Conservation (phyloP, 441 rosid species). For the Lepidium campestre region DNA sequence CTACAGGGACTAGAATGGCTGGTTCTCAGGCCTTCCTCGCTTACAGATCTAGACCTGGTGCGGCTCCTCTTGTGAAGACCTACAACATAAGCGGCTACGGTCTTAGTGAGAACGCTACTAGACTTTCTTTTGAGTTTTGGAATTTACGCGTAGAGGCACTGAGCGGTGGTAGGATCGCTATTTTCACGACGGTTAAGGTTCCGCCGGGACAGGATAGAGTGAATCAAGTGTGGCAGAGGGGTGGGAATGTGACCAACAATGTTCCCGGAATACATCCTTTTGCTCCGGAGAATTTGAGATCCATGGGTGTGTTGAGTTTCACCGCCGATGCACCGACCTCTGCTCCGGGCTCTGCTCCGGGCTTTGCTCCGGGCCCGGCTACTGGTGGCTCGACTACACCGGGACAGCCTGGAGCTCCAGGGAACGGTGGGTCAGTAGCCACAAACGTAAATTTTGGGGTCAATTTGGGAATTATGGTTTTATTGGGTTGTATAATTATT, state of each 20-base stretch:
- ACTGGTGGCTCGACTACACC: not conserved
- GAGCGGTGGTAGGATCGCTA: conserved; percentile 15
- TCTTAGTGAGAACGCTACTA: conserved; percentile 12
- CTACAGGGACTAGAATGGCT: conserved; percentile 40
- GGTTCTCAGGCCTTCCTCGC: conserved; percentile 78
- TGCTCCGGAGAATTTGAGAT: conserved; percentile 10
- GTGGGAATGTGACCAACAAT: conserved; percentile 37
- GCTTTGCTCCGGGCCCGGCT: not conserved
- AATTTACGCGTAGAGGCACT: conserved; percentile 31
- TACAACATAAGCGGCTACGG: conserved; percentile 35
- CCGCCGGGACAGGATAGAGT: conserved; percentile 34
- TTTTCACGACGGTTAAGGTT: conserved; percentile 54
- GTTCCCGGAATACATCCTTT: conserved; percentile 34
- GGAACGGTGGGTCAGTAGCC: conserved; percentile 12
- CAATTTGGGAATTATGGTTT: conserved; percentile 23
- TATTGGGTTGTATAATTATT: conserved; percentile 13
- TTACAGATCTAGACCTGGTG: conserved; percentile 27
- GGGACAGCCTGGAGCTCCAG: not conserved
- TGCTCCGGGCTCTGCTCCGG: conserved; percentile 3
- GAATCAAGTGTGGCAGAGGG: conserved; percentile 84
- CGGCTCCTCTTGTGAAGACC: conserved; percentile 30
- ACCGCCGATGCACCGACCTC: not conserved
- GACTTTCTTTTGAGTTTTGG: conserved; percentile 50
- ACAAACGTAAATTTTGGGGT: conserved; percentile 20
- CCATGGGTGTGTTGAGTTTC: conserved; percentile 28